Evolutionary conservation across 352 stramenopile genomes (phyloP).

Genomic region (Pythium guiyangense): DNA sequence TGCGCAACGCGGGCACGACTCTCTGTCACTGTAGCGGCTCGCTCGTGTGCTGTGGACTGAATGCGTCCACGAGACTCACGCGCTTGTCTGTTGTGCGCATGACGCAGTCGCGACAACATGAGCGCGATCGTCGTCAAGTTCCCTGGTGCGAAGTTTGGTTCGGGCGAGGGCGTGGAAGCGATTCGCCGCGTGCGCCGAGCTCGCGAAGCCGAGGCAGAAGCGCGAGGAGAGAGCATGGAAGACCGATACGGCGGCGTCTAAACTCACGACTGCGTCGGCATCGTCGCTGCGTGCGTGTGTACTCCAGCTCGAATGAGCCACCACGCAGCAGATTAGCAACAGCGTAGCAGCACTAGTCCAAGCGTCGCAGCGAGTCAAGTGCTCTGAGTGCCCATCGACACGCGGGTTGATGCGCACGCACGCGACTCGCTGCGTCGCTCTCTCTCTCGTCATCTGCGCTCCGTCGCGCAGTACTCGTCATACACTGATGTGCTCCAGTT

Average conservation of each 20-base stretch:
- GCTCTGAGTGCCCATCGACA: too few species aligned
- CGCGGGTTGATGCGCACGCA: too few species aligned
- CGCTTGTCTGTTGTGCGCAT: conserved; percentile 1
- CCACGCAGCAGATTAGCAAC: neutral
- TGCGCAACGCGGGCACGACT: too few species aligned
- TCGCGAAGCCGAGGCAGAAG: conserved; percentile 37
- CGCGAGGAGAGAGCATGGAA: conserved; percentile 20
- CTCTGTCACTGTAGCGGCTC: too few species aligned
- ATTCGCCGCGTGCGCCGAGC: conserved; percentile 51
- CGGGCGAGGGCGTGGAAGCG: conserved; percentile 52
- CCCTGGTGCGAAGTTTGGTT: conserved; percentile 52
- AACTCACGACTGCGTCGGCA: neutral
- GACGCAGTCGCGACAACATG: conserved; percentile 76
- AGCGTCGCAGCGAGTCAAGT: neutral
- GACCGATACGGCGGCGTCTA: conserved; percentile 11
- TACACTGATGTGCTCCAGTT: too few species aligned
- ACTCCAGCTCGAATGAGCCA: neutral
- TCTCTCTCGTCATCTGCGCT: too few species aligned
- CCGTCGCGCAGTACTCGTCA: too few species aligned
- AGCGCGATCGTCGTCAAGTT: conserved; percentile 81
- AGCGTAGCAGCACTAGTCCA: neutral
- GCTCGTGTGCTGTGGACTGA: neutral
- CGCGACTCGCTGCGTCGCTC: too few species aligned
- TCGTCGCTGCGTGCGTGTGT: too few species aligned
- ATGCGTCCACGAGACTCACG: too few species aligned